Conservation (phyloP, 805 yeast genomes). For the Candida ulmi region DNA sequence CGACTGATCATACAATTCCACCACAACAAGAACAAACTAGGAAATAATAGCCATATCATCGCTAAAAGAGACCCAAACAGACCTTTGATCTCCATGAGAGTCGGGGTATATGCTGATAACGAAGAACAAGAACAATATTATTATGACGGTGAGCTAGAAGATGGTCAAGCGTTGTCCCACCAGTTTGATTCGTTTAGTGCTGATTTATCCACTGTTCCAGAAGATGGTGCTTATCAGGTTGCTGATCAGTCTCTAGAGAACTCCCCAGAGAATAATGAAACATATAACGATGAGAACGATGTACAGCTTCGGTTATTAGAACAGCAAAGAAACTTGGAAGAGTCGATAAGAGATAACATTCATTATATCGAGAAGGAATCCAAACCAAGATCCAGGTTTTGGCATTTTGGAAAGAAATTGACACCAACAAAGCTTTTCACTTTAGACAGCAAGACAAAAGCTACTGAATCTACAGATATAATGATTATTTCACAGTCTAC, state of each 20-base stretch:
- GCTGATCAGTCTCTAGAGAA: too few species aligned
- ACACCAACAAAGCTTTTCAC: not conserved
- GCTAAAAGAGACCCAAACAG: slow-evolving; percentile 4
- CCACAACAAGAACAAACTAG: slow-evolving; percentile 7
- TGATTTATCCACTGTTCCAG: slow-evolving; percentile 1
- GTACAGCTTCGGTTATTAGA: too few species aligned
- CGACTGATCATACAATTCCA: slow-evolving; percentile 9
- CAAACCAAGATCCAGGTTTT: slow-evolving; percentile 5
- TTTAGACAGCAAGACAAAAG: too few species aligned
- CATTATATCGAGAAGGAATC: slow-evolving; percentile 9
- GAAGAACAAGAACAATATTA: not conserved
- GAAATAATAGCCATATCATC: slow-evolving; percentile 5
- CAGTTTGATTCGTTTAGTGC: slow-evolving; percentile 3
- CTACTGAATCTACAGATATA: too few species aligned
- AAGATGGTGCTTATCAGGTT: not conserved
- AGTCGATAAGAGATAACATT: slow-evolving; percentile 2
- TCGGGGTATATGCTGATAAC: not conserved
- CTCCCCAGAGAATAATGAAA: too few species aligned
- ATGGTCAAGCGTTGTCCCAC: too few species aligned
- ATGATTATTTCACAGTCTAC: too few species aligned
- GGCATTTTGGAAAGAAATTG: slow-evolving; percentile 11
- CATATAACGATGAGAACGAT: too few species aligned
- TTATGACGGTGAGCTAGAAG: too few species aligned
- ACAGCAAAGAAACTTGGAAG: slow-evolving; percentile 5
- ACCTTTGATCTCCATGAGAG: slow-evolving; percentile 6